These are phyloP conservation scores for Aspergillus leporis DNA, from an alignment of 495 filamentous ascomycete genomes.

Conservation along the genomic window DNA sequence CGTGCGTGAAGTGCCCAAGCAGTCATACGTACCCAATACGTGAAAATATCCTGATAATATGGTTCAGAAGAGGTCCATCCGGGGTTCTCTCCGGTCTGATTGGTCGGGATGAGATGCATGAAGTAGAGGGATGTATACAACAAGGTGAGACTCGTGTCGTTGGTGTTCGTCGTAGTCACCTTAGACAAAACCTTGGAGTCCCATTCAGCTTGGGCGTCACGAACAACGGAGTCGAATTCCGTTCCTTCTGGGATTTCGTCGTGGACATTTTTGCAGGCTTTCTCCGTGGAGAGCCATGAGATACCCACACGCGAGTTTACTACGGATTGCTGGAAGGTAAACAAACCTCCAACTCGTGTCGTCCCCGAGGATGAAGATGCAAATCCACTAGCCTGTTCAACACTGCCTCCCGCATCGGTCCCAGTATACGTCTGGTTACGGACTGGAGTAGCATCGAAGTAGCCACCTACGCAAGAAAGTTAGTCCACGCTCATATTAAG, in stretches of 20 bases:
- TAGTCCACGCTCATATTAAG: slow-evolving; percentile 7
- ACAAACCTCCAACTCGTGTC: slow-evolving; percentile 36
- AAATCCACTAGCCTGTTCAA: slow-evolving; percentile 26
- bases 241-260: slow-evolving; percentile 57
- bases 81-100: slow-evolving; percentile 72
- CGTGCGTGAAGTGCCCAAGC: background rate
- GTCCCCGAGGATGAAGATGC: slow-evolving; percentile 30
- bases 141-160: slow-evolving; percentile 54
- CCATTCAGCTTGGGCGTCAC: slow-evolving; percentile 54
- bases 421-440: slow-evolving; percentile 34
- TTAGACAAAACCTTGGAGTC: slow-evolving; percentile 62
- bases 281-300: slow-evolving; percentile 64
- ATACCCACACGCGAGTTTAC: slow-evolving; percentile 68
- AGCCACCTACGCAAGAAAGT: slow-evolving; percentile 40
- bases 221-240: slow-evolving; percentile 46
- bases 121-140: slow-evolving; percentile 68
- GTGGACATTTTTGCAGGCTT: slow-evolving; percentile 62
- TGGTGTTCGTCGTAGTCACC: slow-evolving; percentile 57
- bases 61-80: slow-evolving; percentile 65
- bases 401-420: slow-evolving; percentile 28
- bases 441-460: slow-evolving; percentile 52
- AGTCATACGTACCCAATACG: slow-evolving; percentile 48
- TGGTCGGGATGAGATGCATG: slow-evolving; percentile 70
- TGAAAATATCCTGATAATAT: slow-evolving; percentile 52
- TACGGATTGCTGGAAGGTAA: slow-evolving; percentile 32